Evolutionary conservation across 169 alveolate species (phyloP).

Genomic region (Plasmodium fragile): DNA sequence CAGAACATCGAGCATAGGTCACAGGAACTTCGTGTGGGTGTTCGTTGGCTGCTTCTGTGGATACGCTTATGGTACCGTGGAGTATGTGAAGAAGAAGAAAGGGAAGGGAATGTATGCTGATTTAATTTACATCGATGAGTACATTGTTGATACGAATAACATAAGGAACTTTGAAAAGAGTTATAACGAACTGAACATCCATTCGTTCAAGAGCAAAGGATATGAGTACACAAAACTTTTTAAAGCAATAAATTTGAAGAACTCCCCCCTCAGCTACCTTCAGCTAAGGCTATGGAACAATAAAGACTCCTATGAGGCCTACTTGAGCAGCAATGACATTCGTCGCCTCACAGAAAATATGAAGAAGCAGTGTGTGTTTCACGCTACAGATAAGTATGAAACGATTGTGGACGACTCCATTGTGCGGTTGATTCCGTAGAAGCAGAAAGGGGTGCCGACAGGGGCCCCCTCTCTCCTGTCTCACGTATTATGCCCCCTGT

Average conservation of each 20-base stretch:
- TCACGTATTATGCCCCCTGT: background rate
- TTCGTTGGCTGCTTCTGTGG: conserved; percentile 83
- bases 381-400: conserved; percentile 23
- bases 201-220: conserved; percentile 80
- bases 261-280: conserved; percentile 79
- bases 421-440: conserved; percentile 42
- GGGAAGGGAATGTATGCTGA: conserved; percentile 85
- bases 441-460: background rate
- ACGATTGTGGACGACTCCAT: conserved; percentile 66
- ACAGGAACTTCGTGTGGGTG: conserved; percentile 82
- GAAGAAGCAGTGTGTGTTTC: conserved; percentile 6
- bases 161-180: conserved; percentile 77
- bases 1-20: conserved; percentile 80
- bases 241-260: conserved; percentile 80
- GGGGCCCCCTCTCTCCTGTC: no score
- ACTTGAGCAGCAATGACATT: background rate
- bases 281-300: conserved; percentile 76
- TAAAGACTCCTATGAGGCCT: conserved; percentile 15
- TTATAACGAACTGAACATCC: conserved; percentile 78
- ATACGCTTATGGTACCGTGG: conserved; percentile 77
- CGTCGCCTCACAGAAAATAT: background rate
- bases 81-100: conserved; percentile 66
- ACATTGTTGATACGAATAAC: conserved; percentile 63
- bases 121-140: conserved; percentile 79
- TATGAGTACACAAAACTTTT: conserved; percentile 82